Base-by-base conservation (phyloP, 2,329 filamentous ascomycete genomes). In the Chaetothyriales sp. region DNA sequence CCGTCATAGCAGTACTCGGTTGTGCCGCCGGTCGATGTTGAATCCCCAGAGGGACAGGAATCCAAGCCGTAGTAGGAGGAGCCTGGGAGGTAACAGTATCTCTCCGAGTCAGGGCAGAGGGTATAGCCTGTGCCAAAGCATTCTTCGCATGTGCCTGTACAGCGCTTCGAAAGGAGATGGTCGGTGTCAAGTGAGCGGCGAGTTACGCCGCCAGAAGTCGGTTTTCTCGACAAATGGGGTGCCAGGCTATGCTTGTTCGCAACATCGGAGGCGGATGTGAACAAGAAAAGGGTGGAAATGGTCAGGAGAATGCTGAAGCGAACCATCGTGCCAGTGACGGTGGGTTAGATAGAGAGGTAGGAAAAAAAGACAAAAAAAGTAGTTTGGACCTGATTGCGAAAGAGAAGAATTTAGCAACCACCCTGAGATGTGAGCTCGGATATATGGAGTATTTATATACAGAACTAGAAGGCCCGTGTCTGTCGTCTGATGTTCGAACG, bases 41-140 rank as follows among this genome's bases (percentile, higher is more conserved):
- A 43, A 26, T 46, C 19, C 18, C 44, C 44, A 42, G 18, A 19
- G 26, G 32, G 26, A 49, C 55, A 57, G 6, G 53, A 52, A 39
- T 57, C 55, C 15, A 57, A 44, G 19, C 55, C 55, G 22, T 57
- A 57, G 28, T 43, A 15, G 12, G 26, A 7, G 43, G 55, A 53
- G 36, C 53, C 55, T 28, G 55, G 55, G 10, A 52, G 46, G 42
- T 57, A 57, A 50, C 55, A 57, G 49, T 46, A 54, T 26, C 51
- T 51, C 5, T 18, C 49, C 26, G 51, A 52, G 7, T 43, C 49
- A 2, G 55, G 55, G 44, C 55, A 57, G 18, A 54, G 51, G 3
- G 49, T 57, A 42, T 55, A 57, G n/a, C 55, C 55, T 7, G 22
- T 15, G 5, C 55, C 55, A 42, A 57, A 57, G 42, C 55, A 57